phyloP scores from a whole-genome alignment of 257 asterid species.

The Phtheirospermum japonicum region DNA sequence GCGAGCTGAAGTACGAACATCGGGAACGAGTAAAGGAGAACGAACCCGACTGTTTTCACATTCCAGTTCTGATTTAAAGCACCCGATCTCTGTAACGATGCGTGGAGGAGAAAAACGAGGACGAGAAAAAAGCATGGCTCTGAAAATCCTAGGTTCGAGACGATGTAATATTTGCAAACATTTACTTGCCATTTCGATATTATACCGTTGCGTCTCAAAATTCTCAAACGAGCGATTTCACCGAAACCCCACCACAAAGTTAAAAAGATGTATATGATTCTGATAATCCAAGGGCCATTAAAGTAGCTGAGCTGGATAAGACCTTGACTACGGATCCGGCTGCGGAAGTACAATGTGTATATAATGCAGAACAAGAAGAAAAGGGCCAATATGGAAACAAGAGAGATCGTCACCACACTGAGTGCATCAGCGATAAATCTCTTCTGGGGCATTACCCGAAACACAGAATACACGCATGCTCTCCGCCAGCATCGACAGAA shows the following conservation, averaged over 20 bases:
- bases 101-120: slow-evolving; percentile 69
- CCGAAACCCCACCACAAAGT: slow-evolving; percentile 80
- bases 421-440: slow-evolving; percentile 85
- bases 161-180: slow-evolving; percentile 73
- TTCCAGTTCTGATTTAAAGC: slow-evolving; percentile 65
- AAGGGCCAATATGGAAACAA: slow-evolving; percentile 62
- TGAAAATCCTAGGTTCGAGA: slow-evolving; percentile 78
- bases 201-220: slow-evolving; percentile 53
- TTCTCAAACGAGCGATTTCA: slow-evolving; percentile 59
- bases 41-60: slow-evolving; percentile 49
- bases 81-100: slow-evolving; percentile 66
- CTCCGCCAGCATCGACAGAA: slow-evolving; percentile 67
- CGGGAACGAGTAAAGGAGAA: slow-evolving; percentile 69
- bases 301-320: slow-evolving; percentile 57
- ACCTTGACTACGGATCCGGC: slow-evolving; percentile 44
- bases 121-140: slow-evolving; percentile 83
- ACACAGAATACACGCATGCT: slow-evolving; percentile 83
- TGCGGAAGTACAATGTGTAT: slow-evolving; percentile 59
- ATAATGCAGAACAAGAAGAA: slow-evolving; percentile 55
- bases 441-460: slow-evolving; percentile 89
- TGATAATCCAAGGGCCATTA: slow-evolving; percentile 77
- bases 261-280: slow-evolving; percentile 49
- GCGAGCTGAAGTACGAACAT: slow-evolving; percentile 62
- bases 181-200: slow-evolving; percentile 71
- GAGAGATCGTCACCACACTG: slow-evolving; percentile 72